Evolutionary conservation across 2,329 filamentous ascomycete genomes (phyloP), one percentile per base, ranked within the genome.

Genomic region (Aspergillus sp.): DNA sequence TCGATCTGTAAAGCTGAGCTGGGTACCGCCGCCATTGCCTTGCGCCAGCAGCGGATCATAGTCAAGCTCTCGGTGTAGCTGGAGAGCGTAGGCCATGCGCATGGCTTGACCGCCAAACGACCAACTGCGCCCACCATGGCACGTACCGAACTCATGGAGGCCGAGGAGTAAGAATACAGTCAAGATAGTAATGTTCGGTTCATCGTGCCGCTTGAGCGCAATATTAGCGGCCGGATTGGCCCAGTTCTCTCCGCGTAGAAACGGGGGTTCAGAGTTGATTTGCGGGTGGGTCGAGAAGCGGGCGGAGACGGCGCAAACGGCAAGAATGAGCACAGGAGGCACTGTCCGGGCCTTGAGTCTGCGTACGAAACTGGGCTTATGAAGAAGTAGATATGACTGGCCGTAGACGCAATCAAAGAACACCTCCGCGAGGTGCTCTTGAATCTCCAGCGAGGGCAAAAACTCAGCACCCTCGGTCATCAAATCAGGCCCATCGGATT

Each of bases 341-440:
- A 98, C 80, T 1, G 88, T 88, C 30, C 90, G 89, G 58, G 87
- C 83, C 67, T 89, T 91, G 61, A 71, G 61, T 53, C 91, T 91
- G 59, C 93, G 85, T 89, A 98, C 96, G 72, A 96, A 98, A 72
- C 93, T 98, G 39, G 95, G 93, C 72, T 97, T 98, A 76, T 99
- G 95, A 9, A 99, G 84, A 19, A 99, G 79, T 63, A 96, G 90
- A 72, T 98, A 99, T 34, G 91, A 90, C 71, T 98, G 95, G 8
- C 95, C 95, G 70, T 99, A 98, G 1, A 98, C 85, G 68, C 89
- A 93, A 69, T 98, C 93, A 69, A 98, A 99, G 71, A 96, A 99
- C 0, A 97, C 87, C 68, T 98, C 93, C 17, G 93, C 88, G 5
- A 99, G 82, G 74, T 98, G 93, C 70, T 96, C 90, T 71, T 98